A percentile compares a stretch with the other conserved stretches of the same genome.
phyloP scores from a whole-genome alignment of 1,284 basidiomycete species.

The Thecaphora frezii region DNA sequence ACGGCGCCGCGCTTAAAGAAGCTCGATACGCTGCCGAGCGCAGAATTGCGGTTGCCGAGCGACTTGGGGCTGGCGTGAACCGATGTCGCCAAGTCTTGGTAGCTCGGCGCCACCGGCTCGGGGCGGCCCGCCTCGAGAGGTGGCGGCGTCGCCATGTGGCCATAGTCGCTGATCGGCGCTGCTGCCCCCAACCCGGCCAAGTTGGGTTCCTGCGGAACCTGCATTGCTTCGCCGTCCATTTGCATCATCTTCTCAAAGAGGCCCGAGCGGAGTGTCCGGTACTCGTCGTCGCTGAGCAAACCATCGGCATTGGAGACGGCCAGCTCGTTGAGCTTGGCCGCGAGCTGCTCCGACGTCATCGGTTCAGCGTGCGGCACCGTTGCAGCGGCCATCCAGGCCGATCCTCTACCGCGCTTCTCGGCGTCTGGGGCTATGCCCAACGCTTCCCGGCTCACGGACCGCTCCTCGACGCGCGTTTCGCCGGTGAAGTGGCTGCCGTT shows the following conservation, averaged over 20 bases:
- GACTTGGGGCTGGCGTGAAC: conserved; percentile 9
- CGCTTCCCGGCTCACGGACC: too few species aligned
- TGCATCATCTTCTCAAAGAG: conserved; percentile 42
- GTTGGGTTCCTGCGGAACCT: conserved; percentile 10
- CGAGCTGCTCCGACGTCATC: conserved; percentile 30
- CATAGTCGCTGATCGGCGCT: neutral
- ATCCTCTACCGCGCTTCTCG: too few species aligned
- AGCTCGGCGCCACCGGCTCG: neutral
- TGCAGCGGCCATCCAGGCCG: too few species aligned
- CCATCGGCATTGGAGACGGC: conserved; percentile 49
- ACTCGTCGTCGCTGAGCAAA: conserved; percentile 44
- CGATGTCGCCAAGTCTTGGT: neutral
- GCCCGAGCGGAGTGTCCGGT: conserved; percentile 37
- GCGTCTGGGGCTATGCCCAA: too few species aligned
- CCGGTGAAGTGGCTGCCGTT: too few species aligned
- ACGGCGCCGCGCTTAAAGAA: conserved; percentile 4
- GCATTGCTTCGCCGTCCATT: conserved; percentile 16
- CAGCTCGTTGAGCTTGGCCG: conserved; percentile 42
- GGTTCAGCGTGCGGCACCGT: neutral
- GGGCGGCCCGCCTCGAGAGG: too few species aligned
- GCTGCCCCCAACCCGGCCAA: conserved; percentile 5
- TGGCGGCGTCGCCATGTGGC: neutral
- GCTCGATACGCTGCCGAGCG: conserved; percentile 11
- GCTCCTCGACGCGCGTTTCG: too few species aligned
- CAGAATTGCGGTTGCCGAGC: conserved; percentile 14